Conservation (phyloP, 192 early-diverging fungal species). For the Podila epicladia region DNA sequence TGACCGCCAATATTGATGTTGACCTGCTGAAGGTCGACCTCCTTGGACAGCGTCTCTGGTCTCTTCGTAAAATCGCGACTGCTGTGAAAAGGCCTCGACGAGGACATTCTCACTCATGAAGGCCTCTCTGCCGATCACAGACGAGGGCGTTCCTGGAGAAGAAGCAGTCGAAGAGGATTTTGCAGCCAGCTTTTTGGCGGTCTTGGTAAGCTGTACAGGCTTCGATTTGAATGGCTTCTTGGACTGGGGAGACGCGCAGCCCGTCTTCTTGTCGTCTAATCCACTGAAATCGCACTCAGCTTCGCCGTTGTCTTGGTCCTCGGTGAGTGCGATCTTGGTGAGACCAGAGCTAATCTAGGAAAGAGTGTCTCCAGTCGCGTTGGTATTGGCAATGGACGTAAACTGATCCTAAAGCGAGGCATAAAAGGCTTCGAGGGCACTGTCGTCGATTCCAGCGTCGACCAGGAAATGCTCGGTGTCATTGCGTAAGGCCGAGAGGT, state of each 20-base stretch:
- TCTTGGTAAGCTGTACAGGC: constrained; percentile 40
- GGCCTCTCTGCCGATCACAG: constrained; percentile 11
- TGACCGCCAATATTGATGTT: constrained; percentile 74
- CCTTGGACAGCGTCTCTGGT: constrained; percentile 81
- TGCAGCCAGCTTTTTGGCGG: constrained; percentile 46
- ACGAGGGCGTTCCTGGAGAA: background rate
- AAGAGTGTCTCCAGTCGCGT: constrained; percentile 1
- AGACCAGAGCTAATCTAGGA: constrained; percentile 8
- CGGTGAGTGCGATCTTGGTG: constrained; percentile 15
- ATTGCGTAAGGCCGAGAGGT: constrained; percentile 61
- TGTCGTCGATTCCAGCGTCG: constrained; percentile 67
- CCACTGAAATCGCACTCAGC: constrained; percentile 5
- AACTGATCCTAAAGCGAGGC: constrained; percentile 13
- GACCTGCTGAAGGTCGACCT: constrained; percentile 81
- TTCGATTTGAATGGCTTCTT: constrained; percentile 29
- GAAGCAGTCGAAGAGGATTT: constrained; percentile 8
- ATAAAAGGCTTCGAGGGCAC: constrained; percentile 57
- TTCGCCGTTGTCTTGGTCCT: constrained; percentile 19
- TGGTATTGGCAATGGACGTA: background rate
- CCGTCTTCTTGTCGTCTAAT: constrained; percentile 8
- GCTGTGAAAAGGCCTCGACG: constrained; percentile 76
- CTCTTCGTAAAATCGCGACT: constrained; percentile 87
- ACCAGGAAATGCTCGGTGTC: constrained; percentile 70
- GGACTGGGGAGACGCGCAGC: constrained; percentile 11
- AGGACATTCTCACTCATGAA: constrained; percentile 40